Percentiles rank a stretch among this genome's conserved stretches.
Evolutionary conservation across 805 yeast species (phyloP).

Genomic region (Candida peoriensis): DNA sequence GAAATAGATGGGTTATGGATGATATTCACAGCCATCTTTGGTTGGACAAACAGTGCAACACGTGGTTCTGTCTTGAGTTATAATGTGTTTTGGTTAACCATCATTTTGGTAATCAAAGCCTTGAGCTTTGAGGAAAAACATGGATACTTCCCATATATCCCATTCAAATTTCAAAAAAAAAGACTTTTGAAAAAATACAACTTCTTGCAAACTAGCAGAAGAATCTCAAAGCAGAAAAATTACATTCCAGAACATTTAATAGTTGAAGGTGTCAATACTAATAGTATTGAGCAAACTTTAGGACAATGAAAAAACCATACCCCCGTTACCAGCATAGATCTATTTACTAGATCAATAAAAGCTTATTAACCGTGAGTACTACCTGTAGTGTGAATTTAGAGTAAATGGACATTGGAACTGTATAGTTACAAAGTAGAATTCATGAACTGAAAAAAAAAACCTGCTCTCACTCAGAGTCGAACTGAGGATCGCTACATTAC

Average conservation of each 20-base stretch:
- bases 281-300: no score
- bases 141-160: slow-evolving; percentile 59
- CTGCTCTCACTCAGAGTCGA: slow-evolving; percentile 68
- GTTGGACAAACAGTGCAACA: slow-evolving; percentile 94
- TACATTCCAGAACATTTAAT: not conserved
- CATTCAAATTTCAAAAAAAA: slow-evolving; percentile 54
- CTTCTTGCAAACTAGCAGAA: slow-evolving; percentile 7
- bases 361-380: no score
- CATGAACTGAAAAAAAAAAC: not conserved
- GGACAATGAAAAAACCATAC: no score
- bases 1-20: slow-evolving; percentile 91
- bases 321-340: no score
- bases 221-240: not conserved
- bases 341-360: no score
- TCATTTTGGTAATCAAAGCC: slow-evolving; percentile 38
- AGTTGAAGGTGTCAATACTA: no score
- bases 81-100: slow-evolving; percentile 59
- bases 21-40: slow-evolving; percentile 81
- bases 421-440: not conserved
- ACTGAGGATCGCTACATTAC: slow-evolving; percentile 81
- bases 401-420: no score
- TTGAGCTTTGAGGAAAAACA: slow-evolving; percentile 49
- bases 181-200: slow-evolving; percentile 37
- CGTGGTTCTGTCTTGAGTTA: slow-evolving; percentile 80
- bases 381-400: no score